Evolutionary conservation across 768 basidiomycete species (phyloP), one percentile per base, ranked within the genome.

Genomic region (Kwoniella shandongensis): DNA sequence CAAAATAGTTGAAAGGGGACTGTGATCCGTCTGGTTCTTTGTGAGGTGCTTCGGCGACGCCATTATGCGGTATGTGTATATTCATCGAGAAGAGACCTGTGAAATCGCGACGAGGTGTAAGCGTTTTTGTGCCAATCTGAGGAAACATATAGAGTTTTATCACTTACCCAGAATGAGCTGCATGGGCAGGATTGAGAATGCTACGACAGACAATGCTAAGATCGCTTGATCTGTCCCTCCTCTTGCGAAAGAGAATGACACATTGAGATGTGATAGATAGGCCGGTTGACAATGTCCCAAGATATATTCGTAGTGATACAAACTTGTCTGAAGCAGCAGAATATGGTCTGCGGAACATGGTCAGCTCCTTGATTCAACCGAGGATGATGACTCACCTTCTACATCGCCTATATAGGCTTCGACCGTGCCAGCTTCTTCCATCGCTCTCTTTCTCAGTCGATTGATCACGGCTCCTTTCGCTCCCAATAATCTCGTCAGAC

Each of bases 371-470:
- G 20, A 35, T 10, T 44, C 8, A 30, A 26, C 0, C 25, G 13
- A 54, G 18, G 20, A 26, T 13, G 18, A 56, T 40, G 22, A 65
- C 80, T 44, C 62, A 91, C 92, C 92, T 80, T 92, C 89, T 1
- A 97, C 83, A 74, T 97, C 92, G 22, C 89, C 89, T 78, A 93
- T 83, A 72, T 94, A 91, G 2, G 91, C 88, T 11, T 84, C 86
- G 22, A 94, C 83, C 62, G 90, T 89, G 20, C 65, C 57, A 66
- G 73, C 60, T 73, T 82, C 51, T 82, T 76, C 73, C 44, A 54
- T 74, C 1, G 90, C 80, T 17, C 92, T 80, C 74, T 94, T 93
- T 65, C 84, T 80, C 53, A 93, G 80, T 65, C 88, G 85, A 2
- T 86, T 81, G 29, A 93, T 80, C 6, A 97, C 88, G 72, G 92